These are phyloP conservation scores for Talaromyces trachyspermus DNA, from an alignment of 495 filamentous ascomycete genomes.

Conservation along the genomic window DNA sequence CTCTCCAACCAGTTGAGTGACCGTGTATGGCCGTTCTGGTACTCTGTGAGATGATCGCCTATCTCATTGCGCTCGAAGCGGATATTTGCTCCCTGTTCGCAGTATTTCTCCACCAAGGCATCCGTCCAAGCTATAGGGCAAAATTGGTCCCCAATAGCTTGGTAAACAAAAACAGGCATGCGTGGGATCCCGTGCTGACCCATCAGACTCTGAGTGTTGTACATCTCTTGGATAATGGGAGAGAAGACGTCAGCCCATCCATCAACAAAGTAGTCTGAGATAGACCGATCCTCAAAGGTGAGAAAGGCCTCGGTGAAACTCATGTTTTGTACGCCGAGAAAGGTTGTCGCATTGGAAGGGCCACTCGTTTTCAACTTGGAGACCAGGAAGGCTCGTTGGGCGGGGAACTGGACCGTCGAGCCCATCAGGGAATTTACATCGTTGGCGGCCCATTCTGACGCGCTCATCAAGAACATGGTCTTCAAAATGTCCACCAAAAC, in stretches of 20 bases:
- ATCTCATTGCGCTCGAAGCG: no score
- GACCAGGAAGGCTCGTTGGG: neutral
- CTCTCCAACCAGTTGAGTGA: no score
- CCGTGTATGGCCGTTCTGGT: no score
- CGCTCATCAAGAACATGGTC: neutral
- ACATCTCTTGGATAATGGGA: neutral
- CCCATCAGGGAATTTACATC: neutral
- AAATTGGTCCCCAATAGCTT: slow-evolving; percentile 37
- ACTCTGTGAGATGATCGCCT: no score
- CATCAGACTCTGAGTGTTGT: slow-evolving; percentile 28
- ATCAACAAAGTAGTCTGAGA: slow-evolving; percentile 1
- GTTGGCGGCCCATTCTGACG: neutral
- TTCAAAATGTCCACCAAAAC: neutral
- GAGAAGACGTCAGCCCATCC: neutral
- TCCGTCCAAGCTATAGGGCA: slow-evolving; percentile 27
- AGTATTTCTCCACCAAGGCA: slow-evolving; percentile 27
- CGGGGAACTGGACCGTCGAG: slow-evolving; percentile 3
- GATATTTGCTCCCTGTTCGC: slow-evolving; percentile 7
- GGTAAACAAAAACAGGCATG: slow-evolving; percentile 41
- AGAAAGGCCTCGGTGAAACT: neutral
- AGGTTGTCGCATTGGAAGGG: no score
- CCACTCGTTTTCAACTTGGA: neutral
- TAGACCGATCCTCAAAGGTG: neutral
- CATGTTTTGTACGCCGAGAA: neutral
- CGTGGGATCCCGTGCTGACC: slow-evolving; percentile 34